Percentiles rank a stretch among this genome's conserved stretches.
Conservation (phyloP, 495 filamentous ascomycete genomes). For the Lepidopterella palustris region DNA sequence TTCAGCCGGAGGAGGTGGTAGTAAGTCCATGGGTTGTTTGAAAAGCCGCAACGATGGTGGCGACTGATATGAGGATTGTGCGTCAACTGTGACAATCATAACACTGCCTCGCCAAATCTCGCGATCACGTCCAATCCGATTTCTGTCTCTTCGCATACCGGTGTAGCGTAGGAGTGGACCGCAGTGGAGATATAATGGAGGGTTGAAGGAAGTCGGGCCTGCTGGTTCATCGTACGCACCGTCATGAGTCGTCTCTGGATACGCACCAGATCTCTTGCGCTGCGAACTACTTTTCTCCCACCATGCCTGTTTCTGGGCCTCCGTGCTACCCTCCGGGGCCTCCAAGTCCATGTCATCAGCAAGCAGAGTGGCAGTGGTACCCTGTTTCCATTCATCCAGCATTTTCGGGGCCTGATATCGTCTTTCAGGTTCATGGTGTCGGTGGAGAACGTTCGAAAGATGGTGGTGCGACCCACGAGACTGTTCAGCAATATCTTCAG, state of each 20-base stretch:
- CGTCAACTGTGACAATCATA: conserved; percentile 87
- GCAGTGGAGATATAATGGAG: conserved; percentile 76
- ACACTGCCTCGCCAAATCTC: conserved; percentile 90
- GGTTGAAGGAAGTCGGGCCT: conserved; percentile 62
- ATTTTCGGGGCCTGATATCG: conserved; percentile 23
- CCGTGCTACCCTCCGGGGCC: conserved; percentile 2
- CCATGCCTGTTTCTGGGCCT: conserved; percentile 27
- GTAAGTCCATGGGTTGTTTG: conserved; percentile 73
- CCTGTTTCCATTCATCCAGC: conserved; percentile 37
- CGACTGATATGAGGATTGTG: conserved; percentile 70
- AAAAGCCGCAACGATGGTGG: conserved; percentile 75
- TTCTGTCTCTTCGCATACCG: conserved; percentile 58
- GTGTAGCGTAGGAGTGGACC: conserved; percentile 85
- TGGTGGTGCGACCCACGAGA: conserved; percentile 17
- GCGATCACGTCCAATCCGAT: conserved; percentile 41
- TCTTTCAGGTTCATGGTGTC: conserved; percentile 25
- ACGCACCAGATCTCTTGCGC: conserved; percentile 14
- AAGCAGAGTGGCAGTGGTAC: conserved; percentile 20
- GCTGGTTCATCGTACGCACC: conserved; percentile 30
- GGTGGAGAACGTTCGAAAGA: conserved; percentile 29
- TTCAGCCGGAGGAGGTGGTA: conserved; percentile 71
- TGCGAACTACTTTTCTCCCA: conserved; percentile 30
- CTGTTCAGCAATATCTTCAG: background rate
- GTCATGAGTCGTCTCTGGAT: conserved; percentile 25
- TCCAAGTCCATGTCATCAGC: conserved; percentile 33